Evolutionary conservation across 1,139 yeast species (phyloP).

Genomic region (Yamadazyma sp.): DNA sequence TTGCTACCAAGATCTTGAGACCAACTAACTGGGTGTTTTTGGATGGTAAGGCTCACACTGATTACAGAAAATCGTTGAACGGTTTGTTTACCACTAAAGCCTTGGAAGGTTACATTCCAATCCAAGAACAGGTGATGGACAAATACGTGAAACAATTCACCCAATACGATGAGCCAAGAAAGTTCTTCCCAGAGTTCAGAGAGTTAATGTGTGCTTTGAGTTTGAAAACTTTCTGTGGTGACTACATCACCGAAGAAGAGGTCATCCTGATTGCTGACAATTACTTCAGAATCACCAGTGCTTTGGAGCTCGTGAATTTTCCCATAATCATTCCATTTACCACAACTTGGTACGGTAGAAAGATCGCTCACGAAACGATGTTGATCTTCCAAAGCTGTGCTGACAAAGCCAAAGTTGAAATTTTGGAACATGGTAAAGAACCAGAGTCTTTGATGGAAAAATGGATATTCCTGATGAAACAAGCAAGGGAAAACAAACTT

Average conservation of each 20-base stretch:
- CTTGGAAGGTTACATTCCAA: conserved; percentile 77
- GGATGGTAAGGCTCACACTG: conserved; percentile 93
- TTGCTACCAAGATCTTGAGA: conserved; percentile 86
- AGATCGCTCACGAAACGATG: conserved; percentile 92
- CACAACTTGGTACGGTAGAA: conserved; percentile 96
- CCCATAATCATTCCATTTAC: conserved; percentile 95
- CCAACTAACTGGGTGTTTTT: conserved; percentile 97
- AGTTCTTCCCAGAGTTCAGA: conserved; percentile 90
- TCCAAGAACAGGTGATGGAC: conserved; percentile 81
- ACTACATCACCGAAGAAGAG: conserved; percentile 88
- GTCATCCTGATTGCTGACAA: conserved; percentile 85
- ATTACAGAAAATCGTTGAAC: conserved; percentile 86
- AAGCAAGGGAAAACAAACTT: conserved; percentile 58
- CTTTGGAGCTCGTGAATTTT: conserved; percentile 94
- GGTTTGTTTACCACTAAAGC: conserved; percentile 87
- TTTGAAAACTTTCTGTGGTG: conserved; percentile 92
- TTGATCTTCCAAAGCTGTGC: conserved; percentile 86
- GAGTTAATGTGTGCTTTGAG: conserved; percentile 95
- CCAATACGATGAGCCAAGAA: conserved; percentile 58
- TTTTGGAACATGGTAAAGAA: conserved; percentile 68
- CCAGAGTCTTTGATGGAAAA: conserved; percentile 93
- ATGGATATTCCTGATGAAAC: conserved; percentile 85
- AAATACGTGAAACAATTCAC: conserved; percentile 68
- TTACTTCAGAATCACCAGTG: conserved; percentile 88
- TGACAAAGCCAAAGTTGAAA: conserved; percentile 75